Base-by-base conservation (phyloP, 2,329 filamentous ascomycete species). In the Scorias spongiosa region DNA sequence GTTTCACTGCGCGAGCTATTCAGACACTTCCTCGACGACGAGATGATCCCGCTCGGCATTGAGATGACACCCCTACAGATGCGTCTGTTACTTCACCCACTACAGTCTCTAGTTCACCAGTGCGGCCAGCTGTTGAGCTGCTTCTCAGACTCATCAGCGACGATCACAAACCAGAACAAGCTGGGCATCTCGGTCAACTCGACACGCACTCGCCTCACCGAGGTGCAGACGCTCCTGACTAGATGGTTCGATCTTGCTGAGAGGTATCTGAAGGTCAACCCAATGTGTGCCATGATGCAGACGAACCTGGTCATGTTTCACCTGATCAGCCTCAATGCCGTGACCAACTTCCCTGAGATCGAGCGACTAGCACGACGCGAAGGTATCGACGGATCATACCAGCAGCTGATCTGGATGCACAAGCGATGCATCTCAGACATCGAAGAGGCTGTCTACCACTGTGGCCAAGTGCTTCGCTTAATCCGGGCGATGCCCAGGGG, bases 251-350 rank as follows among this genome's bases (percentile, higher is more conserved):
- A 76, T 47, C 64, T 84, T n/a, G 74, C 75, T 32, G 69, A 74
- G 47, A 60, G 65, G 10, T 71, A 76, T 55, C 62, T 67, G 52
- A 74, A 75, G 54, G 60, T 64, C n/a, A 70, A 78, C 53, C 69
- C 72, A 1, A 61, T 64, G 40, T 81, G 78, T 49, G 62, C 72
- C 12, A 67, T 78, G 49, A 81, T 75, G 54, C 72, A 73, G 52
- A 77, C 75, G 49, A 82, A 79, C 54, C 61, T 84, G 37, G 72
- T 81, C 38, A 70, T 84, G 47, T 84, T 80, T 58, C 80, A 85
- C 52, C 68, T 84, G 37, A 77, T 84, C 55, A 78, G 73, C 41
- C 68, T 85, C 46, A 83, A 83, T 51, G 72, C 76, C 8, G 72
- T 81, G 26, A 79, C 78, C 12, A 76, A 76, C 59, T 81, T 84